Base-by-base conservation (phyloP, 179 eudicot species). In the Pouteria campechiana region DNA sequence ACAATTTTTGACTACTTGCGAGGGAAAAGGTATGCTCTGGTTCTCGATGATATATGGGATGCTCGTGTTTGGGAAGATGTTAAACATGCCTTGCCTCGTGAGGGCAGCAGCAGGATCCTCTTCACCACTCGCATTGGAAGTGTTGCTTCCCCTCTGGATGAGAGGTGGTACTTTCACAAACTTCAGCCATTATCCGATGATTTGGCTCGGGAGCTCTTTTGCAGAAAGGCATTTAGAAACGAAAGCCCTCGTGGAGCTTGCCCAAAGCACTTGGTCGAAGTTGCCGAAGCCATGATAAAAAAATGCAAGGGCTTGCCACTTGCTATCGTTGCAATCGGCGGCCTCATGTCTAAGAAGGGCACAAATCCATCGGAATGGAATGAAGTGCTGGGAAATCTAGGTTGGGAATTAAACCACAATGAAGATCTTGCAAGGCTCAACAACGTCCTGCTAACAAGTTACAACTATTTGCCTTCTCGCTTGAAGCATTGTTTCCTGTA, bases 401-500 rank as follows among this genome's bases (percentile, higher is more conserved):
- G 32, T 4, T 25, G 32, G 16, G 10, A 5, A 20, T 42, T 23
- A 13, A 32, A 17, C 32, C 16, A 30, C 24, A 0, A 13, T 42
- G 32, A 25, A 42, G 11, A 23, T 23, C 18, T 23, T 42, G 18
- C 32, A 42, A 42, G n/a, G n/a, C n/a, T n/a, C n/a, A n/a, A n/a
- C n/a, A 42, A 42, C 32, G 46, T 25, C 7, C 46, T 42, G 7
- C 0, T 25, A 3, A 19, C 27, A 25, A 42, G 32, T 42, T 42
- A 42, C 32, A 23, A 23, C 27, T n/a, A 17, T 24, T 12, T 42
- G 32, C 46, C 30, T 16, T 24, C 46, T 25, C 13, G 13, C 19
- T 42, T 42, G 25, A 42, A 42, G 32, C 27, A 32, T 24, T 42
- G 46, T 12, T 42, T 42, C 6, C 46, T 42, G 2, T 42, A 11